phyloP scores from a whole-genome alignment of 2,329 filamentous ascomycete species.

The Colletotrichum sublineola region DNA sequence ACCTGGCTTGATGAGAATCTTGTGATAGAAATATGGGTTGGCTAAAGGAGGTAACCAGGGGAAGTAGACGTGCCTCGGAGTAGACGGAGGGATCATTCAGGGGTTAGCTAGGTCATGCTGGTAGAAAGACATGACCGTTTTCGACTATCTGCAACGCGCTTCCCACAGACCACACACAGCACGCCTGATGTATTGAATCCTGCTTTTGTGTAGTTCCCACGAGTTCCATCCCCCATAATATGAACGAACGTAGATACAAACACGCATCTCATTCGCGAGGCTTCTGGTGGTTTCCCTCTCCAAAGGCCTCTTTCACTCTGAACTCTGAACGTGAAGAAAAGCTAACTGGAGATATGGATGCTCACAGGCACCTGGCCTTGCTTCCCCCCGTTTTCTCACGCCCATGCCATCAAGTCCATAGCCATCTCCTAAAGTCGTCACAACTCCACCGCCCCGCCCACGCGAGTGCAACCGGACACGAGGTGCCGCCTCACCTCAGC shows the following conservation, averaged over 20 bases:
- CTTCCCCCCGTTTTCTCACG: background rate
- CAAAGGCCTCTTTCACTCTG: no score
- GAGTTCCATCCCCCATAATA: no score
- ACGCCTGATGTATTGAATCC: no score
- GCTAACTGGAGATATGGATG: background rate
- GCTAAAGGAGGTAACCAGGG: no score
- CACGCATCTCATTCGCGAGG: background rate
- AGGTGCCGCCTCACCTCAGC: background rate
- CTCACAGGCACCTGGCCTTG: rapidly evolving
- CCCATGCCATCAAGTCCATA: background rate
- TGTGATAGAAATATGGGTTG: no score
- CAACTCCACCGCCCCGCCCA: background rate
- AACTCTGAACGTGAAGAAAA: background rate
- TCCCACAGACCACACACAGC: no score
- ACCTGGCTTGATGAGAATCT: background rate
- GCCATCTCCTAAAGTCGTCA: background rate
- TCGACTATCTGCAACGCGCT: no score
- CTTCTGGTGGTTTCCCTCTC: background rate
- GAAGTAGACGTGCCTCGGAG: no score
- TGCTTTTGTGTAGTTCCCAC: no score
- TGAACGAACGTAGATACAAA: background rate
- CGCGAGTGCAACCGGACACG: background rate
- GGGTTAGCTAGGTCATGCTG: no score
- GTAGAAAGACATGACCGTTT: no score
- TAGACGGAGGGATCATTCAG: no score